These are phyloP conservation scores for Bolboschoenus planiculmis DNA, from an alignment of 176 grass and related monocot species.

Conservation along the genomic window DNA sequence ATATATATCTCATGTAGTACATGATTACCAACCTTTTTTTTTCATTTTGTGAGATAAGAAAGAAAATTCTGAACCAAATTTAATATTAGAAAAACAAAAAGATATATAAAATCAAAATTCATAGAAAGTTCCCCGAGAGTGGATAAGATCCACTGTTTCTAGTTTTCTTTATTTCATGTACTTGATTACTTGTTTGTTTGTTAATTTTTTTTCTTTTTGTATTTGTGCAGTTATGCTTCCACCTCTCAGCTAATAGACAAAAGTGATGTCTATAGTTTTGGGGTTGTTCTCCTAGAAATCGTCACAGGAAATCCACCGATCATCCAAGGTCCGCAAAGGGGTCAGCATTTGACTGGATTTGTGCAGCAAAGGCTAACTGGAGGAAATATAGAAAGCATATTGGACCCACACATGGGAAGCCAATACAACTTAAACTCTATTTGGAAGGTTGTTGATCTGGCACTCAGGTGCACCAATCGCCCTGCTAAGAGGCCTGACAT, in stretches of 20 bases:
- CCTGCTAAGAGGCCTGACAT: constrained; percentile 24
- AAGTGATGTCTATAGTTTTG: constrained; percentile 45
- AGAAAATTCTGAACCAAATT: neutral
- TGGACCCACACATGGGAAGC: constrained; percentile 13
- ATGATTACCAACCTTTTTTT: neutral
- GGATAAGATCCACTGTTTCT: neutral
- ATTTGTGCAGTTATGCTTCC: constrained; percentile 30
- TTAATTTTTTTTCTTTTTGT: neutral
- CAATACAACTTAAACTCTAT: constrained; percentile 29
- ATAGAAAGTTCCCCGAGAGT: neutral
- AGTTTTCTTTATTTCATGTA: neutral
- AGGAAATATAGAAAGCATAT: constrained; percentile 32
- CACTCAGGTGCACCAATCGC: constrained; percentile 19
- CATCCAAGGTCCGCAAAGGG: too few relatives aligned
- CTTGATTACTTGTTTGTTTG: neutral
- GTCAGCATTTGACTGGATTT: constrained; percentile 3
- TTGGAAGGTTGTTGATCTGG: constrained; percentile 35
- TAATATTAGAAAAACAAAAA: neutral
- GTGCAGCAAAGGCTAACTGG: constrained; percentile 21
- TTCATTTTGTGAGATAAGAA: neutral
- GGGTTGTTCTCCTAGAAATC: constrained; percentile 38
- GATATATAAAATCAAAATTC: neutral
- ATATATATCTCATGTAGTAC: neutral
- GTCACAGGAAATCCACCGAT: constrained; percentile 29
- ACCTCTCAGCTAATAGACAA: constrained; percentile 32